phyloP scores from a whole-genome alignment of 2,329 filamentous ascomycete genomes.

The Colletotrichum echinochloae region DNA sequence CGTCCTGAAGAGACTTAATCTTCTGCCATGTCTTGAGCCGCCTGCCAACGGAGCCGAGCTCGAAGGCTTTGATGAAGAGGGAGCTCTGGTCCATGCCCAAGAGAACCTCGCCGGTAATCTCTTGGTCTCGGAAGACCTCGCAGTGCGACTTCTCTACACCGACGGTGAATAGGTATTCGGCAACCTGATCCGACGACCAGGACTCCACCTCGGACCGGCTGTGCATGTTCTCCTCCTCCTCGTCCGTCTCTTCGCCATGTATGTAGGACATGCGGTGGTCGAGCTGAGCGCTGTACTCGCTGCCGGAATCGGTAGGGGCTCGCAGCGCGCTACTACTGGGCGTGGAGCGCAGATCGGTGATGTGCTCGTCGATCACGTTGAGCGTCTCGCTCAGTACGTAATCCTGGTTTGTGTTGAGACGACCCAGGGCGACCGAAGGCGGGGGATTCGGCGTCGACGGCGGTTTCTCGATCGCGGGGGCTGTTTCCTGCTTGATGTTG shows the following conservation, averaged over 20 bases:
- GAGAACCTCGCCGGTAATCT: slow-evolving; percentile 93
- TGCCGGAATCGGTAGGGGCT: slow-evolving; percentile 80
- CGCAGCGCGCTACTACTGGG: slow-evolving; percentile 65
- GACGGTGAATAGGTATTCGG: slow-evolving; percentile 86
- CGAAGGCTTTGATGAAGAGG: slow-evolving; percentile 94
- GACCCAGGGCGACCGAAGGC: slow-evolving; percentile 44
- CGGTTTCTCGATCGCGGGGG: slow-evolving; percentile 45
- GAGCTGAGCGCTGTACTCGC: slow-evolving; percentile 86
- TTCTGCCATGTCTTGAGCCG: slow-evolving; percentile 97
- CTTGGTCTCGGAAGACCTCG: slow-evolving; percentile 93
- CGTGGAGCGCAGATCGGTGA: slow-evolving; percentile 81
- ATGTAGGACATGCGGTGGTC: slow-evolving; percentile 89
- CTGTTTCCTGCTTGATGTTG: slow-evolving; percentile 52
- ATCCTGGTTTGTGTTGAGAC: slow-evolving; percentile 62
- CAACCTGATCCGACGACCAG: slow-evolving; percentile 86
- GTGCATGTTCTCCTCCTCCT: slow-evolving; percentile 83
- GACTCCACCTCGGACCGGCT: slow-evolving; percentile 77
- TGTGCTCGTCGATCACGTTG: slow-evolving; percentile 97
- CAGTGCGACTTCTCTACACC: slow-evolving; percentile 93
- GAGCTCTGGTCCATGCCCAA: slow-evolving; percentile 96
- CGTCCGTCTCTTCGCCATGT: slow-evolving; percentile 93
- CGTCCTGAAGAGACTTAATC: slow-evolving; percentile 90
- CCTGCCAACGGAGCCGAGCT: slow-evolving; percentile 89
- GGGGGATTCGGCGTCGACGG: slow-evolving; percentile 51
- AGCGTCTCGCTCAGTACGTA: slow-evolving; percentile 94